A percentile compares a stretch with the other conserved stretches of the same genome.
Evolutionary conservation across 495 filamentous ascomycete species (phyloP).

Genomic region (Coniosporium apollinis): DNA sequence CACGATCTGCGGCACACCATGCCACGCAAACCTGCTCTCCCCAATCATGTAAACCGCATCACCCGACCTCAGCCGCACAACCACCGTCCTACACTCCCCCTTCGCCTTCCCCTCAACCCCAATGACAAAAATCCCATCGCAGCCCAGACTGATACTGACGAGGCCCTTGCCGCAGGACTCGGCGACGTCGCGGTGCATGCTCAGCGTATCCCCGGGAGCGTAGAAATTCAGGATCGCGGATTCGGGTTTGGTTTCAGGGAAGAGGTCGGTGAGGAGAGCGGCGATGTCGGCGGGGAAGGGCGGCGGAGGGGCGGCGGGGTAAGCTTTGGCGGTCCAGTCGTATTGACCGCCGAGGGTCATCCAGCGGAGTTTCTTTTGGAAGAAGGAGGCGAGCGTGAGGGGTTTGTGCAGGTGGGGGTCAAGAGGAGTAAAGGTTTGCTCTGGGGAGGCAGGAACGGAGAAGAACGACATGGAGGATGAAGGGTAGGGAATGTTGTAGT

Average conservation of each 20-base stretch:
- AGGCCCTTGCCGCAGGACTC: conserved; percentile 59
- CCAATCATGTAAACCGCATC: conserved; percentile 74
- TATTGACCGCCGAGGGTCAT: conserved; percentile 87
- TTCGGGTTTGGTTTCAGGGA: conserved; percentile 56
- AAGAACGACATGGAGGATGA: conserved; percentile 30
- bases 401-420: conserved; percentile 51
- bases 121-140: conserved; percentile 69
- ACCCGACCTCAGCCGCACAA: conserved; percentile 56
- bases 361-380: conserved; percentile 75
- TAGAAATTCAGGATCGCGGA: conserved; percentile 90
- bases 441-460: conserved; percentile 18
- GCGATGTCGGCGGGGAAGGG: conserved; percentile 59
- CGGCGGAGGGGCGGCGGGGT: conserved; percentile 50
- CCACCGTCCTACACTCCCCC: conserved; percentile 24
- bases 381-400: conserved; percentile 43
- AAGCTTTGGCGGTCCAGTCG: conserved; percentile 75
- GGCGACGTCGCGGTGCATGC: conserved; percentile 78
- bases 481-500: conserved; percentile 63
- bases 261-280: conserved; percentile 42
- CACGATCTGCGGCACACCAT: conserved; percentile 69
- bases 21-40: conserved; percentile 73
- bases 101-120: conserved; percentile 30
- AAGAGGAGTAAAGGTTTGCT: conserved; percentile 34
- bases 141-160: conserved; percentile 74
- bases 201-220: conserved; percentile 70